Conservation (phyloP, 345 rosid species). For the Capsella bursapastoris region DNA sequence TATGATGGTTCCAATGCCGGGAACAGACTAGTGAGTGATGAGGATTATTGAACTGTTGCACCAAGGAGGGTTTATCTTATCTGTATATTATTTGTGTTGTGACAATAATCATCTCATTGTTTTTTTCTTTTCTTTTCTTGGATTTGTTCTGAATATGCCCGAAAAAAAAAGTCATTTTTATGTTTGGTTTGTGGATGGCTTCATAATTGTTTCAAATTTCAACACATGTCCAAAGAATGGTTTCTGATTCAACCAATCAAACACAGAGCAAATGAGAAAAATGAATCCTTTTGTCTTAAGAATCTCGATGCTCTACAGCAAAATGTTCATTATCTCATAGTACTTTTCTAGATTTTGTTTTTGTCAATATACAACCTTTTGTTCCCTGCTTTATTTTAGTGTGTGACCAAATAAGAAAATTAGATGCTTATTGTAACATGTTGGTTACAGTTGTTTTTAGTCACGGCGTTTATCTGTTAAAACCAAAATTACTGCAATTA, state of each 20-base stretch:
- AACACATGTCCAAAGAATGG: background rate
- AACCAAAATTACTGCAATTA: background rate
- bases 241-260: too few species aligned
- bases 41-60: constrained; percentile 7
- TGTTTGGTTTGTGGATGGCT: constrained; percentile 27
- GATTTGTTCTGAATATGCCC: constrained; percentile 23
- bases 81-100: constrained; percentile 40
- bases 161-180: background rate
- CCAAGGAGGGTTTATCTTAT: background rate
- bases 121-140: background rate
- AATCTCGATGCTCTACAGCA: too few species aligned
- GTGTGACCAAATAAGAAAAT: background rate
- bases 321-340: too few species aligned
- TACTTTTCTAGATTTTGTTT: too few species aligned
- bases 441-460: constrained; percentile 18
- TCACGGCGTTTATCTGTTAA: background rate
- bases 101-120: constrained; percentile 30
- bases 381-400: background rate
- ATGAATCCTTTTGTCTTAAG: too few species aligned
- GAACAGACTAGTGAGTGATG: constrained; percentile 49
- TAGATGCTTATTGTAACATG: constrained; percentile 18
- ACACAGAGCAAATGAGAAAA: too few species aligned
- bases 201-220: background rate
- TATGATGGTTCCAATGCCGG: constrained; percentile 70
- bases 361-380: background rate